These are phyloP conservation scores for Atractiella rhizophila DNA, from an alignment of 768 basidiomycete species.

Conservation along the genomic window DNA sequence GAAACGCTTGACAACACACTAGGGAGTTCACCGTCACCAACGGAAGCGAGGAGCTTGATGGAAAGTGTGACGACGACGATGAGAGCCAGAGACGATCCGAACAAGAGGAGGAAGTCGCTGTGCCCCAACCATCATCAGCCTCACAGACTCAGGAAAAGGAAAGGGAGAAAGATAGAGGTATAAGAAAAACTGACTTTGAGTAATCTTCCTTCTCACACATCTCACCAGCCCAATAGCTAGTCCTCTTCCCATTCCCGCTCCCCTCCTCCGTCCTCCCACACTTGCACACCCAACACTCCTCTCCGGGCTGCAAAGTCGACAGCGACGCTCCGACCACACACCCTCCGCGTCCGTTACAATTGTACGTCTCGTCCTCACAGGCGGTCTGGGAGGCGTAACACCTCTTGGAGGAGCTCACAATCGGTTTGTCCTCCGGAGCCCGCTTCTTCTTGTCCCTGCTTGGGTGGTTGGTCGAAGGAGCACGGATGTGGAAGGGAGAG, in stretches of 20 bases:
- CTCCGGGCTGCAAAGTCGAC: not conserved
- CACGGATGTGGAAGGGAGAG: not conserved
- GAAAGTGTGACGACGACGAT: slow-evolving; percentile 1
- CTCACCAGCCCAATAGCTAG: slow-evolving; percentile 7
- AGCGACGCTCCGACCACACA: slow-evolving; percentile 9
- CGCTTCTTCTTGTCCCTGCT: not conserved
- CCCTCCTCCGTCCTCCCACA: slow-evolving; percentile 6
- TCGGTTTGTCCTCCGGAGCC: too few relatives aligned
- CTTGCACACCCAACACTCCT: slow-evolving; percentile 13
- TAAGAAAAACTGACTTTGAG: slow-evolving; percentile 4
- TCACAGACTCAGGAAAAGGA: not conserved
- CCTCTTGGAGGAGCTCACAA: slow-evolving; percentile 6
- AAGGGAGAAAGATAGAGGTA: not conserved
- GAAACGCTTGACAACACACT: slow-evolving; percentile 6
- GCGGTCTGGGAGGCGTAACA: slow-evolving; percentile 4
- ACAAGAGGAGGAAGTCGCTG: slow-evolving; percentile 9
- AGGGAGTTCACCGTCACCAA: slow-evolving; percentile 8
- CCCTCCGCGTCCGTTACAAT: slow-evolving; percentile 5
- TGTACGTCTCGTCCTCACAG: slow-evolving; percentile 5
- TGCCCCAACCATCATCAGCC: not conserved
- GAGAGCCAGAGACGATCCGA: slow-evolving; percentile 1
- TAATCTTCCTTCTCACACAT: slow-evolving; percentile 14
- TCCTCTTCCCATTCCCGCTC: slow-evolving; percentile 3
- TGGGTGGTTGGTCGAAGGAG: not conserved
- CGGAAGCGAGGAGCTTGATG: slow-evolving; percentile 2